Base-by-base conservation (phyloP, 2,329 filamentous ascomycete species). In the Ophiognomonia clavigignenti-juglandacearum region DNA sequence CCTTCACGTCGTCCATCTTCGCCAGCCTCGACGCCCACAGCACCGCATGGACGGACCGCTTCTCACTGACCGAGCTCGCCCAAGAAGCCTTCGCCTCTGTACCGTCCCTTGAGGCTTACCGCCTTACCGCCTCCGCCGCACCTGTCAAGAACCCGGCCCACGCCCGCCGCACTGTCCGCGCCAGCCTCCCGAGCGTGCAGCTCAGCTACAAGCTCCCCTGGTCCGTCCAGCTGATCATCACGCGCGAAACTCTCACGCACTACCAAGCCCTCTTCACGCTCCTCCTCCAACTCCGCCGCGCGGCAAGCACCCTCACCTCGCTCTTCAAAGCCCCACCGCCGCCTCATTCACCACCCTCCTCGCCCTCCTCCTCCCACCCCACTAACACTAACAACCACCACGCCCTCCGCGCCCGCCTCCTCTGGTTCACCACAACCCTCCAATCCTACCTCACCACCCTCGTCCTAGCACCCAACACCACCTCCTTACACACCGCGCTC, bases 231-330 rank as follows among this genome's bases (percentile, higher is more conserved):
- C 92, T 96, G 58, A 79, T 96, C 23, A 72, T 96, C 37, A 82
- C 82, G 2, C 77, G 80, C 38, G 70, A 77, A 3, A 81, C 81
- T 6, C 73, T 89, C 19, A 60, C 66, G 0, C 71, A 76, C 3
- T 95, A 96, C 59, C 85, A 88, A 57, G 70, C 76, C 20, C 69
- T 92, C 4, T 89, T 88, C 55, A 84, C 80, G 0, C 76, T 96
- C 8, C 73, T 95, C 1, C 73, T 95, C 24, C 91, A 96, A 61
- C 71, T 88, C 22, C 83, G 84, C 43, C 78, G 89, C 39, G 85
- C 87, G 4, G 78, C 80, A 44, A 77, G 83, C 52, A 68, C 84
- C 2, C 71, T 96, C 2, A 78, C 79, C 43, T 77, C 83, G 52
- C 67, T 85, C 2, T 72, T 96, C 2, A 79, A 83, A 22, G 75